A percentile compares a stretch with the other conserved stretches of the same genome.
Evolutionary conservation across 2,329 filamentous ascomycete genomes (phyloP).

Genomic region (Calonectria pauciramosa): DNA sequence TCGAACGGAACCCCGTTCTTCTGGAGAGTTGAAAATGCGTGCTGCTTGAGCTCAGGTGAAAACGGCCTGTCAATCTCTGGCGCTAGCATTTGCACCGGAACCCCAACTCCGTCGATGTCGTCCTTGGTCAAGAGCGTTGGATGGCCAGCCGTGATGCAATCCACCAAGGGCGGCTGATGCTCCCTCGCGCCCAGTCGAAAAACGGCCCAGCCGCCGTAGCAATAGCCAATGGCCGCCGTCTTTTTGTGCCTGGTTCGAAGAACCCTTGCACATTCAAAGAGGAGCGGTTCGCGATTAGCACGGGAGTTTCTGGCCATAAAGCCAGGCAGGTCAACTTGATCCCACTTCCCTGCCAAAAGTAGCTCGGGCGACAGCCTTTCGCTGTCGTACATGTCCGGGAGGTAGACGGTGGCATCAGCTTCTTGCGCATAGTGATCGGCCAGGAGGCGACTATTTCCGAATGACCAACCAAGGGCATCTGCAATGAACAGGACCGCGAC

Average conservation of each 20-base stretch:
- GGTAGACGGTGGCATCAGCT: conserved; percentile 60
- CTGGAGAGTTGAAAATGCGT: conserved; percentile 54
- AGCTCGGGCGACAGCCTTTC: conserved; percentile 49
- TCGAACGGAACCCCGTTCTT: conserved; percentile 54
- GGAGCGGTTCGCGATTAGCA: conserved; percentile 55
- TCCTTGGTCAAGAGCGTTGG: conserved; percentile 57
- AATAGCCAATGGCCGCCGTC: conserved; percentile 62
- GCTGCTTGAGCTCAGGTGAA: conserved; percentile 58
- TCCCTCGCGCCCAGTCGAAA: conserved; percentile 59
- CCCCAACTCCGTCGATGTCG: conserved; percentile 61
- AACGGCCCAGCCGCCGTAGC: conserved; percentile 66
- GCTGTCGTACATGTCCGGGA: conserved; percentile 54
- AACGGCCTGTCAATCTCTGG: conserved; percentile 61
- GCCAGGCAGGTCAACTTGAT: conserved; percentile 53
- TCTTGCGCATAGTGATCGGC: conserved; percentile 62
- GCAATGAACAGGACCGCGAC: conserved; percentile 54
- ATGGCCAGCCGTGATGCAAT: conserved; percentile 60
- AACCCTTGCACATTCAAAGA: conserved; percentile 53
- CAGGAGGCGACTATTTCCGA: conserved; percentile 59
- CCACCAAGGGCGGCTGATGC: conserved; percentile 54
- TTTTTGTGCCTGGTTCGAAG: conserved; percentile 52
- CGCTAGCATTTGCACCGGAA: conserved; percentile 66
- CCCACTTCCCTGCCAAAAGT: conserved; percentile 44
- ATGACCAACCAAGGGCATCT: conserved; percentile 60
- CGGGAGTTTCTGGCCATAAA: conserved; percentile 55